Evolutionary conservation across 495 filamentous ascomycete genomes (phyloP), one percentile per base, ranked within the genome.

Genomic region (Lindgomyces ingoldianus): DNA sequence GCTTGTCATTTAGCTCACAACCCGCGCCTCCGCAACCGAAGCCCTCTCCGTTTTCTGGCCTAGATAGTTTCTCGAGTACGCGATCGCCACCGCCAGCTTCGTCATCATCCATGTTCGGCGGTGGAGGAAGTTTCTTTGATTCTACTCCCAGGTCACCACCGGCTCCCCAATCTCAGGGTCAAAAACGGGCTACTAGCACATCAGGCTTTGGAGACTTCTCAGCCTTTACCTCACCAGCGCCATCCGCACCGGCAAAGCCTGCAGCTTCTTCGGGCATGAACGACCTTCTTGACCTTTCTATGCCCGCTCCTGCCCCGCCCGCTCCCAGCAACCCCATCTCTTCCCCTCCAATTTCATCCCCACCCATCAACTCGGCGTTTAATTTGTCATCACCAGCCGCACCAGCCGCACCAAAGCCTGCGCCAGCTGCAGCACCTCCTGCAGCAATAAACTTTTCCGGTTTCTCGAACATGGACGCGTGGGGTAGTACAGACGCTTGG

Each of bases 91-190:
- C 76, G 80, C 50, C 72, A 84, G 74, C 77, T 84, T n/a, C 80
- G 77, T 53, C 74, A 73, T 39, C 76, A 79, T 29, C 84, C 25
- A 75, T 82, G 64, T 76, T 85, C 24, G 77, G 81, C 45, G 82
- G 81, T 21, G 91, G 90, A 22, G 87, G 84, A 21, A 78, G 89
- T 66, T 92, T 98, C 72, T 98, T 98, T 71, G 87, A 92, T 61
- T 26, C 66, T 3, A 69, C 65, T 3, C 68, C 73, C 19, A 69
- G 70, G 19, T 58, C 70, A 41, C 72, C 73, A 3, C 56, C 70
- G 25, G 59, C 66, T 26, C 62, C 69, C 2, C 64, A 64, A 27
- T 53, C 68, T 10, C 26, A 67, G 24, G 21, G 65, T 0, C 55
- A 65, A 30, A 30, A 60, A 29, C 39, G 36, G 18, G 52, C 33